Percentiles rank a stretch among this genome's conserved stretches.
Conservation (phyloP, 352 stramenopile species). For the Phytophthora chlamydospora region DNA sequence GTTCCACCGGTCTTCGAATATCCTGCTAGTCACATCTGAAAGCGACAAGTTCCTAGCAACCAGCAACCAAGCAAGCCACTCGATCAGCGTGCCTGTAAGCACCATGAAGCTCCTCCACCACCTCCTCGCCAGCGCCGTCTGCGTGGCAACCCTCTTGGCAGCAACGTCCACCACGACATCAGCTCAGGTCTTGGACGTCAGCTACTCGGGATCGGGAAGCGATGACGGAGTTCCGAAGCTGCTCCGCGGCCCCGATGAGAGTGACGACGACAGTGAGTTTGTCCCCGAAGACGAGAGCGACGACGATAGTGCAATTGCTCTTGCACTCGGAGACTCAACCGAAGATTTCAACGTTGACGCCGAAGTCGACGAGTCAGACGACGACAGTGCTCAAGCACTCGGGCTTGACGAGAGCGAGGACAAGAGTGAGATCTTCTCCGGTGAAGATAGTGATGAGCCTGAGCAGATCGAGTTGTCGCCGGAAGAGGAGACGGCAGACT, state of each 20-base stretch:
- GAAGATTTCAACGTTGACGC: too few species aligned
- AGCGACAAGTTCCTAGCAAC: constrained; percentile 6
- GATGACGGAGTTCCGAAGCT: neutral
- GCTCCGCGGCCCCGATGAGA: constrained; percentile 2
- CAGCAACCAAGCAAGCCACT: neutral
- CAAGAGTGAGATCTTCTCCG: too few species aligned
- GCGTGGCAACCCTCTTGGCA: neutral
- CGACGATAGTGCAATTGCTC: neutral
- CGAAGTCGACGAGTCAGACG: neutral
- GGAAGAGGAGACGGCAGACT: neutral
- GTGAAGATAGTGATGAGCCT: too few species aligned
- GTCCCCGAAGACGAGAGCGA: neutral
- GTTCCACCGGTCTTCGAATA: too few species aligned
- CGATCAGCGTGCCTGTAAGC: neutral
- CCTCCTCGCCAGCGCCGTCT: constrained; percentile 6
- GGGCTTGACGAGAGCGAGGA: too few species aligned
- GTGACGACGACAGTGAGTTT: neutral
- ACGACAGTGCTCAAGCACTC: neutral
- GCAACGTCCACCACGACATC: neutral
- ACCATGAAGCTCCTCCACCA: constrained; percentile 16
- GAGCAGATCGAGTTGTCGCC: neutral
- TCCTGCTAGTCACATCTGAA: constrained; percentile 2
- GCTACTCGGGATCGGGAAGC: neutral
- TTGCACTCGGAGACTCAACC: too few species aligned
- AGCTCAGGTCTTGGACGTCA: neutral